Percentiles rank a stretch among this genome's conserved stretches.
These are phyloP conservation scores for Myxozyma kluyveri DNA, from an alignment of 805 yeast species.

Conservation along the genomic window DNA sequence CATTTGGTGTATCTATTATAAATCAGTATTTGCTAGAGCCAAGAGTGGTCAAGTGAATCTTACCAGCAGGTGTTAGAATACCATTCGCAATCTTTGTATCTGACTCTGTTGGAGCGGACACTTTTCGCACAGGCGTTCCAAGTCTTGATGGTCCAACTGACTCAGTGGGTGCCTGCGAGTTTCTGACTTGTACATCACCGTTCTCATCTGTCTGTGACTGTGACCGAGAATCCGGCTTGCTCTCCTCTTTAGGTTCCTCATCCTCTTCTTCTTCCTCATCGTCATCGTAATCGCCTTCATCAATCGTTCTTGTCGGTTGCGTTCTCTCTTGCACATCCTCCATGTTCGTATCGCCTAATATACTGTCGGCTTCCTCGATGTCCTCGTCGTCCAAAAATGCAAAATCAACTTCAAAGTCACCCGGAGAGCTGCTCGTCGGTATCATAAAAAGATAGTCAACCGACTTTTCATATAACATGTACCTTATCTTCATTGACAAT, in stretches of 20 bases:
- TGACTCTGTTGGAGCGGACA: neutral
- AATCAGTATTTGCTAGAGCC: neutral
- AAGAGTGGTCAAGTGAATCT: neutral
- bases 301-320: conserved; percentile 13
- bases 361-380: conserved; percentile 3
- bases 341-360: too few relatives aligned
- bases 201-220: conserved; percentile 6
- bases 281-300: conserved; percentile 38
- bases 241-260: conserved; percentile 19
- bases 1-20: conserved; percentile 17
- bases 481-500: conserved; percentile 42
- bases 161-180: too few relatives aligned
- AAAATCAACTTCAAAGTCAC: conserved; percentile 30
- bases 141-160: too few relatives aligned
- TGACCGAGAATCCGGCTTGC: neutral
- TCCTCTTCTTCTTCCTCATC: conserved; percentile 43
- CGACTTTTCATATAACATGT: conserved; percentile 42
- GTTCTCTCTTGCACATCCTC: neutral
- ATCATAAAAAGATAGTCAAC: conserved; percentile 35
- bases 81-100: conserved; percentile 16
- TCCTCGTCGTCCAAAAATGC: conserved; percentile 31
- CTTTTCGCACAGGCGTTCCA: too few relatives aligned
- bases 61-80: conserved; percentile 26
- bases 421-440: conserved; percentile 7
- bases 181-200: too few relatives aligned